Evolutionary conservation across 164 flowering plant species (phyloP).

Genomic region (Pachysandra terminalis): DNA sequence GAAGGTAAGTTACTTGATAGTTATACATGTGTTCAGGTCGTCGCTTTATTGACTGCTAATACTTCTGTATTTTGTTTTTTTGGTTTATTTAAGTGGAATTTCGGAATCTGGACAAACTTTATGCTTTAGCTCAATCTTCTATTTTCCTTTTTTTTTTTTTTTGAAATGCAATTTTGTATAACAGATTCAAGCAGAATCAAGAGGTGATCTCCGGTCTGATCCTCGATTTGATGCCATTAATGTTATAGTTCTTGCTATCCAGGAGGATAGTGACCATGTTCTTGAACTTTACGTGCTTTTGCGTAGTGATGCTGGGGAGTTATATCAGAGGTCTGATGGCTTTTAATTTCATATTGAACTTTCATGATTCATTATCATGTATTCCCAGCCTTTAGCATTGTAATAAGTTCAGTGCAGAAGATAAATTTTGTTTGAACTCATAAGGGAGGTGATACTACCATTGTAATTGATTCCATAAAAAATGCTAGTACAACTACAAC

Average conservation of each 20-base stretch:
- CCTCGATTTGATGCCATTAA: conserved; percentile 87
- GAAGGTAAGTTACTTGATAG: too few relatives aligned
- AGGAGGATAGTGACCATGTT: conserved; percentile 51
- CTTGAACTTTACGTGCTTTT: conserved; percentile 55
- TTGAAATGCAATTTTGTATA: conserved; percentile 8
- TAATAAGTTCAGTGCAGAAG: background rate
- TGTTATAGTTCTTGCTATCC: conserved; percentile 58
- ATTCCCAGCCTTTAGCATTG: background rate
- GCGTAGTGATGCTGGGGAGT: conserved; percentile 23
- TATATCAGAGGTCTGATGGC: conserved; percentile 21
- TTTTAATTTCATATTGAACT: background rate
- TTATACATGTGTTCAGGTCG: too few relatives aligned
- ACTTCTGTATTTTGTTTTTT: background rate
- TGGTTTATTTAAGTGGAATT: background rate
- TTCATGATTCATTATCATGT: background rate
- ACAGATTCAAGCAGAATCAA: conserved; percentile 84
- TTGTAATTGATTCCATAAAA: too few relatives aligned
- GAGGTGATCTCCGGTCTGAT: conserved; percentile 87
- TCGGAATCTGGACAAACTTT: too few relatives aligned
- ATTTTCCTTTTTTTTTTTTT: background rate
- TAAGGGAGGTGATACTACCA: background rate
- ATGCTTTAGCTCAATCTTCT: background rate
- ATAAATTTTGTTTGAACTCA: background rate
- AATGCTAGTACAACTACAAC: too few relatives aligned
- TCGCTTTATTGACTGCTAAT: too few relatives aligned